These are phyloP conservation scores for Fraxinus anomala DNA, from an alignment of 257 asterid genomes.

Conservation along the genomic window DNA sequence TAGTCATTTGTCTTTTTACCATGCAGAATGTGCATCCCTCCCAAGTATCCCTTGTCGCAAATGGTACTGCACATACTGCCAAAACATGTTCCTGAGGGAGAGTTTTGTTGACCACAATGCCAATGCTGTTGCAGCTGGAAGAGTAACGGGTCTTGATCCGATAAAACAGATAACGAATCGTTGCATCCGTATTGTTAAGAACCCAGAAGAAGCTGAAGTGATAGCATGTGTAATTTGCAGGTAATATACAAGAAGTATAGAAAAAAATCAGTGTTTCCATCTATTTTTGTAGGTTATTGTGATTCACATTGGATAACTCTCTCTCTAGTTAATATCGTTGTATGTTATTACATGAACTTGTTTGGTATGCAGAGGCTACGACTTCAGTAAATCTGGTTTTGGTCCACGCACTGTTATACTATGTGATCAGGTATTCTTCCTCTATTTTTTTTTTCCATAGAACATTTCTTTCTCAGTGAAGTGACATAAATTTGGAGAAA, in stretches of 20 bases:
- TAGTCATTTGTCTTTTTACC: constrained; percentile 25
- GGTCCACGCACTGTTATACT: constrained; percentile 98
- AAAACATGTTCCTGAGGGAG: constrained; percentile 86
- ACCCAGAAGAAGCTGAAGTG: constrained; percentile 88
- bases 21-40: constrained; percentile 90
- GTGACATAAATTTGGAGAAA: constrained; percentile 18
- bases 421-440: constrained; percentile 85
- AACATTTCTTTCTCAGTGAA: constrained; percentile 11
- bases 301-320: constrained; percentile 5
- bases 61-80: constrained; percentile 98
- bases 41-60: constrained; percentile 78
- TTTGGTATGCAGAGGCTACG: constrained; percentile 72
- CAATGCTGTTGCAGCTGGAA: constrained; percentile 94
- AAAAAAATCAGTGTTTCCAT: background rate
- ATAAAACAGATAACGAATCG: constrained; percentile 81
- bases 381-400: constrained; percentile 95
- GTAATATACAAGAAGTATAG: constrained; percentile 36
- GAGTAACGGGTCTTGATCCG: constrained; percentile 71
- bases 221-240: constrained; percentile 98
- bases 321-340: background rate
- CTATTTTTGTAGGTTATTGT: background rate
- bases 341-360: constrained; percentile 12
- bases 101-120: constrained; percentile 68
- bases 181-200: constrained; percentile 82
- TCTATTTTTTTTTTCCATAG: background rate